phyloP scores from a whole-genome alignment of 2,329 filamentous ascomycete genomes.

The Penicillium sp. region DNA sequence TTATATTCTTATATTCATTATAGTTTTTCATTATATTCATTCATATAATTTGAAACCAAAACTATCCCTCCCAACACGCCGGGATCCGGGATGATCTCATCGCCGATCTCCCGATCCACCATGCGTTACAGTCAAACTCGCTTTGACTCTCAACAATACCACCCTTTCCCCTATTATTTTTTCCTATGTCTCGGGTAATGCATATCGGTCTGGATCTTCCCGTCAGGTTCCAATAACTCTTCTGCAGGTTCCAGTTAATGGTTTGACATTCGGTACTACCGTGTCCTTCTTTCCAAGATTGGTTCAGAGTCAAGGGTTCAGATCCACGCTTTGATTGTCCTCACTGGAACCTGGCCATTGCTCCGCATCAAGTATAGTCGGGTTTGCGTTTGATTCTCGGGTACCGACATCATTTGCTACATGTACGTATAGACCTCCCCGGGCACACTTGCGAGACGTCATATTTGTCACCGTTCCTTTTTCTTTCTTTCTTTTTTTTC shows the following conservation, averaged over 20 bases:
- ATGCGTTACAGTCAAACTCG: background rate
- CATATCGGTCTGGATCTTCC: background rate
- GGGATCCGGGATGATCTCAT: conserved; percentile 3
- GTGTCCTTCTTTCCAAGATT: conserved; percentile 2
- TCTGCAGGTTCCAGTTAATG: background rate
- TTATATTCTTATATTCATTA: too few species aligned
- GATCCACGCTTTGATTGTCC: background rate
- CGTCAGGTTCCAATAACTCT: background rate
- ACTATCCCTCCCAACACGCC: too few species aligned
- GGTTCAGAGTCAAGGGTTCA: background rate
- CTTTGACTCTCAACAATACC: conserved; percentile 1
- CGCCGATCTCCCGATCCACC: background rate
- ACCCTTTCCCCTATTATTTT: background rate
- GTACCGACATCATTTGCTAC: conserved; percentile 9
- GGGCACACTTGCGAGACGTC: conserved; percentile 7
- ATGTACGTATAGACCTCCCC: background rate
- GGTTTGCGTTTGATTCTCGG: conserved; percentile 16
- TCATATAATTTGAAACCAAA: too few species aligned
- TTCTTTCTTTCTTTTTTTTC: conserved; percentile 2
- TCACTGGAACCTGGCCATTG: conserved; percentile 13
- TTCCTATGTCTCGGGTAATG: conserved; percentile 3
- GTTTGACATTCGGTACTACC: conserved; percentile 16
- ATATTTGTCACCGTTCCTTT: conserved; percentile 8
- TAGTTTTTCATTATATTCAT: background rate
- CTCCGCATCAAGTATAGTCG: conserved; percentile 17